These are phyloP conservation scores for Trametes gibbosa DNA, from an alignment of 768 basidiomycete species.

Conservation along the genomic window DNA sequence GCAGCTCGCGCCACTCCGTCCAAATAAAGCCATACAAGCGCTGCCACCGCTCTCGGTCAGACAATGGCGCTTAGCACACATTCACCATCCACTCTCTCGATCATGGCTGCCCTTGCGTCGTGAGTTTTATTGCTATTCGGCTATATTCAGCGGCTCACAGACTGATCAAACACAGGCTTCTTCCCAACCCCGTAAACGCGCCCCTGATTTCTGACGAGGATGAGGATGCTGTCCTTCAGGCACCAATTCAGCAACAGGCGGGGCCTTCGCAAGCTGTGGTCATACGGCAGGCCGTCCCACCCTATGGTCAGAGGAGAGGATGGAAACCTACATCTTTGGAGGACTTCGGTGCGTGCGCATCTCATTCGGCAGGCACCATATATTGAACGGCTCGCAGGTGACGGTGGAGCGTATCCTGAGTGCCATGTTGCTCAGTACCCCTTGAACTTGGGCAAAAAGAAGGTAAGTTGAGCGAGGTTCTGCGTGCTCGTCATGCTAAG, in stretches of 20 bases:
- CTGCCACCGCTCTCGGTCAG: slow-evolving; percentile 7
- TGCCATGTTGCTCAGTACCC: slow-evolving; percentile 98
- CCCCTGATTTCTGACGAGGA: slow-evolving; percentile 60
- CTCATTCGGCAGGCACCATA: slow-evolving; percentile 8
- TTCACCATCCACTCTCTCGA: slow-evolving; percentile 7
- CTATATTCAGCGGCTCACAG: slow-evolving; percentile 10
- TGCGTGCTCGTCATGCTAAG: neutral
- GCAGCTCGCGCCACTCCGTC: neutral
- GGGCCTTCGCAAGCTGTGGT: slow-evolving; percentile 40
- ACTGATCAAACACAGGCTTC: slow-evolving; percentile 41
- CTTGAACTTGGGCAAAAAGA: slow-evolving; percentile 91
- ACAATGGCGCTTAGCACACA: slow-evolving; percentile 1
- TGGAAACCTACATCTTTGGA: slow-evolving; percentile 85
- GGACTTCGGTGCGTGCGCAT: slow-evolving; percentile 69
- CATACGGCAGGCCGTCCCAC: slow-evolving; percentile 58
- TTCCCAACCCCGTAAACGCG: slow-evolving; percentile 64
- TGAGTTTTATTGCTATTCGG: slow-evolving; percentile 39
- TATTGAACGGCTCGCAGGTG: slow-evolving; percentile 41
- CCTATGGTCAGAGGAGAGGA: slow-evolving; percentile 80
- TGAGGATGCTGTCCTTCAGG: slow-evolving; percentile 41
- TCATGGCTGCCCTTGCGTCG: slow-evolving; percentile 74
- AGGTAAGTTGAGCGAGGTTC: slow-evolving; percentile 47
- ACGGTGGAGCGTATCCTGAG: slow-evolving; percentile 89
- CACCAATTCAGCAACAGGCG: slow-evolving; percentile 27
- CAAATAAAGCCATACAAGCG: slow-evolving; percentile 11